Evolutionary conservation across 768 basidiomycete species (phyloP).

Genomic region (Rhodotorula toruloides): DNA sequence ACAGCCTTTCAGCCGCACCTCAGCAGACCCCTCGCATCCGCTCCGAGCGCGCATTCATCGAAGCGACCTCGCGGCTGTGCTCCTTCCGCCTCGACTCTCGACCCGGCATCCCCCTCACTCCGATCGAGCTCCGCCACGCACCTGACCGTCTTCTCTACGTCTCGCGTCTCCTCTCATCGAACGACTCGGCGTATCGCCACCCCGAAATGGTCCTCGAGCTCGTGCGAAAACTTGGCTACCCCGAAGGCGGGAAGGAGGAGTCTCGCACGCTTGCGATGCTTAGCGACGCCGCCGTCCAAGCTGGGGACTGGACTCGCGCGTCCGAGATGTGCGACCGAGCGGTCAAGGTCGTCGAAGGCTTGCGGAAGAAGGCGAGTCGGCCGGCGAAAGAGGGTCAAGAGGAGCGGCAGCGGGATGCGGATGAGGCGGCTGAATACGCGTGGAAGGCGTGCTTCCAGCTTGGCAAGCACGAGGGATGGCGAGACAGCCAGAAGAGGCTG

Average conservation of each 20-base stretch:
- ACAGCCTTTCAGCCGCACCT: conserved; percentile 69
- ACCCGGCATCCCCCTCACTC: conserved; percentile 73
- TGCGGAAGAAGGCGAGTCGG: conserved; percentile 10
- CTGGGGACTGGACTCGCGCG: conserved; percentile 70
- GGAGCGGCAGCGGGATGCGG: conserved; percentile 45
- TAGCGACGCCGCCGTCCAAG: conserved; percentile 74
- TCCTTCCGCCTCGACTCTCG: conserved; percentile 75
- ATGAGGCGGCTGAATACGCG: conserved; percentile 69
- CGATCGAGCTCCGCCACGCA: conserved; percentile 86
- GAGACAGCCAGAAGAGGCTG: conserved; percentile 63
- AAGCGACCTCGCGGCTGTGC: conserved; percentile 91
- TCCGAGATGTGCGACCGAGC: conserved; percentile 67
- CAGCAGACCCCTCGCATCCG: conserved; percentile 57
- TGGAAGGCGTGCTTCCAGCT: conserved; percentile 88
- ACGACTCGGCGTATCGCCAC: conserved; percentile 82
- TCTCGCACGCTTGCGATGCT: conserved; percentile 84
- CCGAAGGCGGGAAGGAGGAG: conserved; percentile 64
- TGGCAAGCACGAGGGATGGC: conserved; percentile 72
- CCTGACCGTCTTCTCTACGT: conserved; percentile 84
- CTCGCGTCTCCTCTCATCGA: conserved; percentile 75
- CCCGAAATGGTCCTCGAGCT: conserved; percentile 87
- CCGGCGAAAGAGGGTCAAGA: background rate
- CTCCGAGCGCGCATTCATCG: conserved; percentile 84
- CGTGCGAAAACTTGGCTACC: conserved; percentile 76
- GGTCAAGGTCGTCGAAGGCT: conserved; percentile 51